Conservation (phyloP, 306 rosid species). For the Abrus pulchellus region DNA sequence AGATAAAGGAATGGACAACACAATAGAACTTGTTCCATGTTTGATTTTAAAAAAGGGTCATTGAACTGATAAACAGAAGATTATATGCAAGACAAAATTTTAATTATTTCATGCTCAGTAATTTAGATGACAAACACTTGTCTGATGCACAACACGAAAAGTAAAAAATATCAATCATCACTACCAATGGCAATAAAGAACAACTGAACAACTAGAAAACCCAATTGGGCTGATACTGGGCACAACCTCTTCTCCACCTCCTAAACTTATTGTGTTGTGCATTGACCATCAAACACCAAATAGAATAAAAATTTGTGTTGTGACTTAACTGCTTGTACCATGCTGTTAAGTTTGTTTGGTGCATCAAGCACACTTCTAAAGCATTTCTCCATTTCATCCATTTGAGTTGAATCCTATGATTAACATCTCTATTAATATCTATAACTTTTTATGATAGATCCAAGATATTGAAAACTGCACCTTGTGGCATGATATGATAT, state of each 20-base stretch:
- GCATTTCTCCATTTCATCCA: constrained; percentile 9
- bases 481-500: neutral
- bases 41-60: no score
- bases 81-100: no score
- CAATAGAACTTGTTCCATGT: no score
- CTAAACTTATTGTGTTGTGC: neutral
- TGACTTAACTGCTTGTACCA: neutral
- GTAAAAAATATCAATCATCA: no score
- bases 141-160: no score
- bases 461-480: neutral
- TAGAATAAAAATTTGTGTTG: neutral
- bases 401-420: neutral
- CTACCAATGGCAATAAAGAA: no score
- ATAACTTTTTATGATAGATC: neutral
- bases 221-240: no score
- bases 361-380: neutral
- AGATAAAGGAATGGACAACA: no score
- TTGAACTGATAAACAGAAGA: no score
- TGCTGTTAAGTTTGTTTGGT: neutral
- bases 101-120: no score
- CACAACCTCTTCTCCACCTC: neutral
- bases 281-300: neutral
- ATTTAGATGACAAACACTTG: no score
- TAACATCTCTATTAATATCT: neutral
- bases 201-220: no score